Evolutionary conservation across 129 eudicot genomes (phyloP), one percentile per base, ranked within the genome.

Genomic region (Calendula officinalis): DNA sequence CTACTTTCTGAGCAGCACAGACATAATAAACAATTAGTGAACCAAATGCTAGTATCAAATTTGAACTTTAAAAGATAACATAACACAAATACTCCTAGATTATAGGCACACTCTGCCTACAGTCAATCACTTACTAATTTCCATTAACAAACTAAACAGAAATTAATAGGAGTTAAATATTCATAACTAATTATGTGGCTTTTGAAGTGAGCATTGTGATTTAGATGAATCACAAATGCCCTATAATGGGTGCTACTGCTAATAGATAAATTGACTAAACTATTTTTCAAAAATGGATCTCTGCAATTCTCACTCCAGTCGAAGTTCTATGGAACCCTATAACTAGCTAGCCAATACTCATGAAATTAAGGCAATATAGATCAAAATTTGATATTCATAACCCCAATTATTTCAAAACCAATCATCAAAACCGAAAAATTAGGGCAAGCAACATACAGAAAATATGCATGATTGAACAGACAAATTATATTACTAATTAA

Each of bases 1-100:
- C 98, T 14, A 81, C 77, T 72, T 58, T 67, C 96, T 91, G 45
- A 5, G 4, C n/a, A 56, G 50, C 64, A 68, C n/a, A 58, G 42
- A 7, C 56, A 55, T 68, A 64, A 8, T 44, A 49, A 77, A 51
- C 42, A 32, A 62, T 62, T 30, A 36, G 11, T 30, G 5, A n/a
- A 15, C 33, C 68, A 33, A 11, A 55, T 11, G 60, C 16, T 13
- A 39, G 35, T 22, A 59, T 39, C 49, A 59, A 15, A 39, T 8
- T n/a, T 14, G 30, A 22, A 22, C 2, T 22, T 22, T 22, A 66
- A 57, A 60, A 30, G 42, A 59, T 67, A 58, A 10, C 7, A 33
- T 58, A 46, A 41, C 37, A 39, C 33, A 16, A 53, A 63, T 10
- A n/a, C n/a, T n/a, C n/a, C n/a, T n/a, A 8, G 11, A 22, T 40